These are phyloP conservation scores for Boletus barrowsii DNA, from an alignment of 768 basidiomycete species.

Conservation along the genomic window DNA sequence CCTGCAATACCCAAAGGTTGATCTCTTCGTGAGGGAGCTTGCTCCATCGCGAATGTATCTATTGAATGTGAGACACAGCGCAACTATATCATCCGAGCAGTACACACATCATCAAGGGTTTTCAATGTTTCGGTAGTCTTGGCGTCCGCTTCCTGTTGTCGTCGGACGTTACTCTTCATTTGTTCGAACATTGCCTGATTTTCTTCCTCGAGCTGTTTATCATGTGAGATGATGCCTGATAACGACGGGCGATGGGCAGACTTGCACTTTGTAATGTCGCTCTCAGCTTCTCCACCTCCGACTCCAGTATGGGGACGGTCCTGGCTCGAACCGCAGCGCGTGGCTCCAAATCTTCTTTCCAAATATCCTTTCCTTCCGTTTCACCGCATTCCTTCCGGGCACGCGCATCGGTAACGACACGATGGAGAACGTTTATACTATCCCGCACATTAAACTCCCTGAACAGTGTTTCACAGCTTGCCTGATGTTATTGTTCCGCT, in stretches of 20 bases:
- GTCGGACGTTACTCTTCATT: slow-evolving; percentile 46
- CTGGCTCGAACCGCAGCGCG: slow-evolving; percentile 59
- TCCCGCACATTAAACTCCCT: slow-evolving; percentile 64
- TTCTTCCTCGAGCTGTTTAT: slow-evolving; percentile 52
- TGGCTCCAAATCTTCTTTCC: slow-evolving; percentile 65
- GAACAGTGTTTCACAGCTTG: slow-evolving; percentile 67
- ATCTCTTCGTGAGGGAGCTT: slow-evolving; percentile 63
- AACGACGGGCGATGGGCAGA: neutral
- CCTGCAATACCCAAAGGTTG: slow-evolving; percentile 42
- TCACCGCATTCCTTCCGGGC: slow-evolving; percentile 46
- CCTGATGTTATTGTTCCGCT: slow-evolving; percentile 36
- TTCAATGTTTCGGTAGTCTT: slow-evolving; percentile 48
- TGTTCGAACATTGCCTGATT: slow-evolving; percentile 48
- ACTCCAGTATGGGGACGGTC: slow-evolving; percentile 56
- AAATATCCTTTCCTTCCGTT: slow-evolving; percentile 49
- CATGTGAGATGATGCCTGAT: neutral
- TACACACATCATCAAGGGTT: slow-evolving; percentile 50
- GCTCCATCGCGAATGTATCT: slow-evolving; percentile 53
- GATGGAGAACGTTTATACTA: slow-evolving; percentile 68
- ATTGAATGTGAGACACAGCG: slow-evolving; percentile 7
- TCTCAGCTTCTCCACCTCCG: slow-evolving; percentile 39
- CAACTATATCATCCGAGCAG: neutral
- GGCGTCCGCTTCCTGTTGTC: slow-evolving; percentile 44
- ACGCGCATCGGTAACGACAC: slow-evolving; percentile 65
- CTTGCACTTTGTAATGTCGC: slow-evolving; percentile 37